phyloP scores from a whole-genome alignment of 73 alveolate species.

The Halteria grandinella region DNA sequence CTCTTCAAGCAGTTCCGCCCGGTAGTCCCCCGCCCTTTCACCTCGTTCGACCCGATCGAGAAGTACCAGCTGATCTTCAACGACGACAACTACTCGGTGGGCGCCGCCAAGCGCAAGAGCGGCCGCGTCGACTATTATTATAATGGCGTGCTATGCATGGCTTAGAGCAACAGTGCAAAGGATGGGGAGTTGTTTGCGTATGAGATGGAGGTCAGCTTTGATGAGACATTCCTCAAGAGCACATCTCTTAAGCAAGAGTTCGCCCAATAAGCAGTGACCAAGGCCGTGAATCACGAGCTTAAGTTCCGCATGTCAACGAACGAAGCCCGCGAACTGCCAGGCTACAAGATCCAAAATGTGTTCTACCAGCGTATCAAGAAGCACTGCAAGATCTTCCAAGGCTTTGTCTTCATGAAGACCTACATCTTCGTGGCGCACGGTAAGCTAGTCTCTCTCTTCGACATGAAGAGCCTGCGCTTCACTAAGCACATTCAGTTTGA shows the following conservation, averaged over 20 bases:
- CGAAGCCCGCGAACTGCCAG: not conserved
- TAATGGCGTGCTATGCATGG: no score
- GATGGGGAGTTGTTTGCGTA: no score
- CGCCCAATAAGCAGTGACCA: not conserved
- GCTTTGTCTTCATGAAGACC: constrained; percentile 24
- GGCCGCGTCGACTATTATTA: constrained; percentile 26
- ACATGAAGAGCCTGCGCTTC: not conserved
- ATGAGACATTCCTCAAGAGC: not conserved
- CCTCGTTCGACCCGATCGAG: constrained; percentile 34
- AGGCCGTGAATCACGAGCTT: not conserved
- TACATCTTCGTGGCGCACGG: constrained; percentile 46
- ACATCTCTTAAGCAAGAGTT: not conserved
- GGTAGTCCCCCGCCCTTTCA: constrained; percentile 42
- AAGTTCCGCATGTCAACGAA: not conserved
- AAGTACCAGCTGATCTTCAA: not conserved
- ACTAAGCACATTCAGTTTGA: constrained; percentile 21
- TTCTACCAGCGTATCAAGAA: constrained; percentile 36
- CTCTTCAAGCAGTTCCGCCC: not conserved
- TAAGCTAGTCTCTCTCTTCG: constrained; percentile 12
- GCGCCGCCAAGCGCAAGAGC: constrained; percentile 14
- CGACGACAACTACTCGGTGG: not conserved
- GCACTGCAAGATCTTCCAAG: not conserved
- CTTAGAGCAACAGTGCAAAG: no score
- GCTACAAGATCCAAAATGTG: not conserved
- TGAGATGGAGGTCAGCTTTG: not conserved